Conservation (phyloP, 352 stramenopile genomes). For the Pythium aphanidermatum region DNA sequence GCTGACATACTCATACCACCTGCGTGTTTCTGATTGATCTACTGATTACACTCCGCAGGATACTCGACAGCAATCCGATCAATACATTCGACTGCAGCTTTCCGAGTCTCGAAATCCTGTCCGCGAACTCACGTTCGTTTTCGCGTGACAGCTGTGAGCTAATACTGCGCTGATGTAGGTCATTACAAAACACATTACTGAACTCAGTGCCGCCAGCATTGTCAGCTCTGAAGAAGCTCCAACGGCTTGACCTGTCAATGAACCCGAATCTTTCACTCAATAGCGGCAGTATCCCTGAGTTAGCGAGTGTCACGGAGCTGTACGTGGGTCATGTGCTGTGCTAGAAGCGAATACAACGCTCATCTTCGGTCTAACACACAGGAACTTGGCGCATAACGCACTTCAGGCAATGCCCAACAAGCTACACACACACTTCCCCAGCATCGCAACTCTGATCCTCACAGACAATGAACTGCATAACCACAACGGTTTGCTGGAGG, state of each 20-base stretch:
- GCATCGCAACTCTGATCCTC: too few species aligned
- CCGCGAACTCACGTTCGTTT: too few species aligned
- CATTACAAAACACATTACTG: not conserved
- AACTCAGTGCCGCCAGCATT: too few species aligned
- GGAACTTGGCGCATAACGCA: too few species aligned
- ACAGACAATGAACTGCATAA: too few species aligned
- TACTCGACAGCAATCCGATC: slow-evolving; percentile 17
- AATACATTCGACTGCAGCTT: slow-evolving; percentile 11
- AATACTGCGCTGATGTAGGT: not conserved
- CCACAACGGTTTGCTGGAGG: not conserved
- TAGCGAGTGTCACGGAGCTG: too few species aligned
- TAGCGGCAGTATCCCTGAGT: not conserved
- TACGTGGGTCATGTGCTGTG: too few species aligned
- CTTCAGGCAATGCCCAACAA: too few species aligned
- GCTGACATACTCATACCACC: not conserved
- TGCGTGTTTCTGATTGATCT: not conserved
- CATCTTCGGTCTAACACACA: too few species aligned
- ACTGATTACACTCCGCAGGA: not conserved
- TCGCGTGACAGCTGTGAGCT: not conserved
- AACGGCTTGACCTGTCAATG: not conserved
- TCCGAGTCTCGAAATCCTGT: slow-evolving; percentile 10
- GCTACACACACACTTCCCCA: too few species aligned
- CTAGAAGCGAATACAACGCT: too few species aligned
- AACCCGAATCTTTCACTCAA: slow-evolving; percentile 2
- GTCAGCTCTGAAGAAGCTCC: slow-evolving; percentile 3